Conservation (phyloP, 164 flowering plant species). For the Macadamia tetraphylla region DNA sequence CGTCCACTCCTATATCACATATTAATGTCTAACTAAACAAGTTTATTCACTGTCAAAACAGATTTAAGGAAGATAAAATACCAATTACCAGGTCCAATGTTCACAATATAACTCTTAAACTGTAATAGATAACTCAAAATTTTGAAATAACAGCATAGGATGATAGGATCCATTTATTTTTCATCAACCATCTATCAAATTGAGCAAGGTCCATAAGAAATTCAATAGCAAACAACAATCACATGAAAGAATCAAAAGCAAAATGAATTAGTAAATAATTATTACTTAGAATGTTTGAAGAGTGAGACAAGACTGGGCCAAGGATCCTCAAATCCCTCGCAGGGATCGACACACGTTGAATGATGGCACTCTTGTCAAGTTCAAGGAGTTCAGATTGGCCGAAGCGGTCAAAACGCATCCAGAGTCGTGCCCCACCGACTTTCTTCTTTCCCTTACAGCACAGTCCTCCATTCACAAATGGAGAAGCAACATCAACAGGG, state of each 20-base stretch:
- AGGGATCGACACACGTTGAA: conserved; percentile 66
- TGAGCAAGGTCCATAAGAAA: background rate
- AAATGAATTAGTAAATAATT: background rate
- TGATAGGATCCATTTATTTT: too few relatives aligned
- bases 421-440: conserved; percentile 61
- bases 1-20: too few relatives aligned
- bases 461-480: background rate
- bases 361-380: conserved; percentile 70
- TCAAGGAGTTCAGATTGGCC: conserved; percentile 78
- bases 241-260: too few relatives aligned
- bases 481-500: background rate
- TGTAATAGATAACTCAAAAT: too few relatives aligned
- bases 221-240: too few relatives aligned
- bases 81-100: too few relatives aligned
- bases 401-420: conserved; percentile 74
- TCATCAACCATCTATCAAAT: background rate
- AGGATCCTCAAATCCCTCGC: conserved; percentile 91
- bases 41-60: too few relatives aligned
- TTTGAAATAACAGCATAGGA: too few relatives aligned
- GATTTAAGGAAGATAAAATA: too few relatives aligned
- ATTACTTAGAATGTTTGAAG: conserved; percentile 87
- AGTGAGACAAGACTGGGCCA: conserved; percentile 95
- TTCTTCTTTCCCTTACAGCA: conserved; percentile 63
- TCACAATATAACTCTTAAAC: too few relatives aligned
- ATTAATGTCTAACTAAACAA: too few relatives aligned